Conservation (phyloP, 2,329 filamentous ascomycete genomes). For the Grosmannia clavigera region DNA sequence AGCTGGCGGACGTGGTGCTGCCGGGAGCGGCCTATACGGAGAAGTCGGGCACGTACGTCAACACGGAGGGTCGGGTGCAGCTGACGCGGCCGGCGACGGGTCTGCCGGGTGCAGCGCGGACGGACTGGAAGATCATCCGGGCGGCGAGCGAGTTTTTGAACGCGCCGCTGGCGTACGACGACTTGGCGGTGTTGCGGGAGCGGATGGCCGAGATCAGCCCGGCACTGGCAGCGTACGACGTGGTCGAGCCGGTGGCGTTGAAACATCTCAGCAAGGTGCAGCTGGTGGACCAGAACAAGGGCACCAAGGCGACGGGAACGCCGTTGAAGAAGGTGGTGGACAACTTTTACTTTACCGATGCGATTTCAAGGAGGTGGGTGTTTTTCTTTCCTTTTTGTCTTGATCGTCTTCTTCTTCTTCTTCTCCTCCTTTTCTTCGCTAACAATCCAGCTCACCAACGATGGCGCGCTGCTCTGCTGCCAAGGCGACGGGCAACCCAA, state of each 20-base stretch:
- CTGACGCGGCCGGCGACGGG: slow-evolving; percentile 83
- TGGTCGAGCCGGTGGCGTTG: slow-evolving; percentile 71
- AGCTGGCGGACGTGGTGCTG: slow-evolving; percentile 86
- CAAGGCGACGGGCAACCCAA: slow-evolving; percentile 68
- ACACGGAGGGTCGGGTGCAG: slow-evolving; percentile 94
- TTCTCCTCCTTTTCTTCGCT: not conserved
- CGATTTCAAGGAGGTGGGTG: slow-evolving; percentile 78
- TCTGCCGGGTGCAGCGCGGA: slow-evolving; percentile 76
- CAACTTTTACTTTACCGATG: slow-evolving; percentile 97
- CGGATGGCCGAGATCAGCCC: slow-evolving; percentile 94
- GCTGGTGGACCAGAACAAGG: slow-evolving; percentile 93
- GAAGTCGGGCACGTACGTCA: slow-evolving; percentile 91
- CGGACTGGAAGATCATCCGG: slow-evolving; percentile 98
- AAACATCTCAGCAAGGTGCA: slow-evolving; percentile 78
- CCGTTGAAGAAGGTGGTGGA: slow-evolving; percentile 78
- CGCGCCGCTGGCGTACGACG: slow-evolving; percentile 79
- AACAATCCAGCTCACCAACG: slow-evolving; percentile 63
- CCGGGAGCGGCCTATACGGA: slow-evolving; percentile 94
- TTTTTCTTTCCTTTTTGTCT: not conserved
- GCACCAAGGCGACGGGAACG: slow-evolving; percentile 55
- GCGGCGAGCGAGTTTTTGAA: slow-evolving; percentile 86
- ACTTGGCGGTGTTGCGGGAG: slow-evolving; percentile 77
- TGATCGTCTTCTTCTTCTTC: not conserved
- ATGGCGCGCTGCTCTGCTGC: slow-evolving; percentile 96
- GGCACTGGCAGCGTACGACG: slow-evolving; percentile 76